Evolutionary conservation across 106 monocot species (phyloP), one percentile per base, ranked within the genome.

Genomic region (Alisma plantagoaquatica): DNA sequence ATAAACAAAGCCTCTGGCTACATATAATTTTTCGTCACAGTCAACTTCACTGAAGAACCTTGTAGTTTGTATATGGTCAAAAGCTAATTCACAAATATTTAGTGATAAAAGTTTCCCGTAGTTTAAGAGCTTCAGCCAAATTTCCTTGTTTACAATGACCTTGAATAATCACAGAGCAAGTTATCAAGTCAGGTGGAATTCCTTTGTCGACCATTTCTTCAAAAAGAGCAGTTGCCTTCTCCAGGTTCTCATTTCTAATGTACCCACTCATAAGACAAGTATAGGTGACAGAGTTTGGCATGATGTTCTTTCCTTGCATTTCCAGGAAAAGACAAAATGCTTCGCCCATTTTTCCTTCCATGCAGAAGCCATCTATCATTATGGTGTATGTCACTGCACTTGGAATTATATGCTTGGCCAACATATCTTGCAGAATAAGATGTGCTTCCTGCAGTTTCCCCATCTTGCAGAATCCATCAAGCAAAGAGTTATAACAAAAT

Each of bases 401-500:
- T 31, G 79, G 82, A 49, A 45, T 48, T 23, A 86, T 69, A 12
- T 69, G 45, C 24, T 77, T 83, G 29, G 74, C 73, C 35, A 57
- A 31, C 86, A 92, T 92, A 22, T 62, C 16, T 56, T 65, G 48
- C 24, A 79, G 42, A 54, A 82, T 41, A 17, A 76, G 65, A 8
- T 4, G 60, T 29, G 82, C 82, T 62, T 79, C 76, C 49, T 70
- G 62, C 33, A 73, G 49, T 32, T 79, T 88, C 66, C 73, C 69
- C 32, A 67, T 67, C 56, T 88, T 82, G 70, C 77, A 88, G 45
- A 79, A 67, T 17, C 75, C 75, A 61, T 88, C 73, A 43, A 88
- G 73, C 53, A 82, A 60, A 23, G 59, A 73, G 49, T 82, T 88
- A 29, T 79, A 88, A 29, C 82, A 68, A 25, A 60, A 53, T 21